phyloP scores from a whole-genome alignment of 192 early-diverging fungal species.

The Fimicolochytrium jonesii region DNA sequence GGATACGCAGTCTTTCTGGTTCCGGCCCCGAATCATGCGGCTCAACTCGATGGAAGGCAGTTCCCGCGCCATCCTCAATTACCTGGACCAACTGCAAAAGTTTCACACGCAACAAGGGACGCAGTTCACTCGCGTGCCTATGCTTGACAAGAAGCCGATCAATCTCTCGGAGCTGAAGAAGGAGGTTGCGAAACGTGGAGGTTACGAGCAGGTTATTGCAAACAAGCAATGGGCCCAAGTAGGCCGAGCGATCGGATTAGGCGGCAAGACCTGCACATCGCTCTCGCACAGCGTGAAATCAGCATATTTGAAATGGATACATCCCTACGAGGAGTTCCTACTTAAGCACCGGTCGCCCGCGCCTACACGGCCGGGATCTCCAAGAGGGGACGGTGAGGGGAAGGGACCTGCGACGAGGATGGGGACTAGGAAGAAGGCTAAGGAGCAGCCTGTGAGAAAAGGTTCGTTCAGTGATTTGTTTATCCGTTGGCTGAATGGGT shows the following conservation, averaged over 20 bases:
- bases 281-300: conserved; percentile 28
- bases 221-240: conserved; percentile 86
- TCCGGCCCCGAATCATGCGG: conserved; percentile 83
- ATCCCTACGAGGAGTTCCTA: conserved; percentile 49
- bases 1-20: conserved; percentile 79
- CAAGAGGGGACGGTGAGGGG: neutral
- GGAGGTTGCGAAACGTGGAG: conserved; percentile 73
- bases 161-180: conserved; percentile 80
- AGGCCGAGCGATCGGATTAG: conserved; percentile 46
- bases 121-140: conserved; percentile 72
- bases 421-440: no score
- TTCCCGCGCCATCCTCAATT: conserved; percentile 81
- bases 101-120: conserved; percentile 80
- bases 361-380: conserved; percentile 8
- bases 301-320: conserved; percentile 41
- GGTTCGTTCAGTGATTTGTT: no score
- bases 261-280: conserved; percentile 23
- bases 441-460: no score
- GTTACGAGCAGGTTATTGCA: conserved; percentile 65
- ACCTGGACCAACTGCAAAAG: conserved; percentile 83
- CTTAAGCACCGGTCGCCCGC: conserved; percentile 11
- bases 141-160: conserved; percentile 79
- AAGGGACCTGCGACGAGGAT: neutral
- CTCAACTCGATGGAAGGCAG: conserved; percentile 90
- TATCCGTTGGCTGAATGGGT: no score